These are phyloP conservation scores for Aspergillus homomorphus DNA, from an alignment of 495 filamentous ascomycete species.

Conservation along the genomic window DNA sequence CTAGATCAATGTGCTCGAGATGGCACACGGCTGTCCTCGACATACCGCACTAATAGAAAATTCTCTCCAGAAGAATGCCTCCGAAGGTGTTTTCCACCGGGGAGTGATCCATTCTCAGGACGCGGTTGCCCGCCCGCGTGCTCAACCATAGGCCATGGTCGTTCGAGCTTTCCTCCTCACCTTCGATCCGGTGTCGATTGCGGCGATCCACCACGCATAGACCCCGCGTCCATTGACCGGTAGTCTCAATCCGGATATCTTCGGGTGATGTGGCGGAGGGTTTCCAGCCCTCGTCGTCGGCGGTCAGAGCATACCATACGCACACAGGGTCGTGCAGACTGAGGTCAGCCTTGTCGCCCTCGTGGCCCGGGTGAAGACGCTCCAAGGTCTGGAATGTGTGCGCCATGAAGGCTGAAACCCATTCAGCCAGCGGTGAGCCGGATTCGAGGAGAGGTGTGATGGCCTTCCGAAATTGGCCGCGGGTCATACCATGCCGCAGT, in stretches of 20 bases:
- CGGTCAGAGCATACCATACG: constrained; percentile 79
- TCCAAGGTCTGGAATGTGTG: constrained; percentile 76
- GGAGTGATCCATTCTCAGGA: constrained; percentile 60
- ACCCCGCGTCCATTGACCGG: constrained; percentile 91
- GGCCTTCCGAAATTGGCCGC: constrained; percentile 54
- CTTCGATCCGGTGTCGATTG: constrained; percentile 56
- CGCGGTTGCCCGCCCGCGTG: constrained; percentile 65
- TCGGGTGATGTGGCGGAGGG: constrained; percentile 42
- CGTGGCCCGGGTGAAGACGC: constrained; percentile 50
- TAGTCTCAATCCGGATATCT: constrained; percentile 84
- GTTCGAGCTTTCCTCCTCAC: constrained; percentile 51
- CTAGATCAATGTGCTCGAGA: too few relatives aligned
- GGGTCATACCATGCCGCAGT: constrained; percentile 63
- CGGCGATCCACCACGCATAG: constrained; percentile 83
- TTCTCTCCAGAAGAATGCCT: constrained; percentile 37
- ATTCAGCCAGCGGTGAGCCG: constrained; percentile 77
- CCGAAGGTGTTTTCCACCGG: constrained; percentile 44
- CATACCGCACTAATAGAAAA: constrained; percentile 32
- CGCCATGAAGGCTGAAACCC: constrained; percentile 72
- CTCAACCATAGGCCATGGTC: constrained; percentile 78
- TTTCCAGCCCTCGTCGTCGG: constrained; percentile 38
- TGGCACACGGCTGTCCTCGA: too few relatives aligned
- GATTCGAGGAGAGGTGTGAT: constrained; percentile 45
- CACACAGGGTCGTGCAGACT: constrained; percentile 85
- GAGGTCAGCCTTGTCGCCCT: constrained; percentile 55